Conservation (phyloP, 2,329 filamentous ascomycete genomes). For the Penicillium frequentans region DNA sequence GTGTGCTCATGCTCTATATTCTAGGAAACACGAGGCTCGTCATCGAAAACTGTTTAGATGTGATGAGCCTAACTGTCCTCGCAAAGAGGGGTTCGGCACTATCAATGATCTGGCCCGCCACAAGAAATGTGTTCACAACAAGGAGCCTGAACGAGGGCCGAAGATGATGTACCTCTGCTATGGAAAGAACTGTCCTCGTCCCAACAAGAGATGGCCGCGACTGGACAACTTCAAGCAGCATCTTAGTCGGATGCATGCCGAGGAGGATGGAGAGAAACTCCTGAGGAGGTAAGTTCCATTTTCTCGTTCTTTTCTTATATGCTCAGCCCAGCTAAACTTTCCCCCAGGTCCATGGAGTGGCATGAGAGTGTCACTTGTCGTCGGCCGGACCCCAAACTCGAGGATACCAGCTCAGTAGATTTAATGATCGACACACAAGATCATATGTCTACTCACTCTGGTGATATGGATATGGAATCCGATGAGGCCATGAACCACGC, state of each 20-base stretch:
- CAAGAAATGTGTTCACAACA: conserved; percentile 67
- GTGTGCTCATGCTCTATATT: conserved; percentile 3
- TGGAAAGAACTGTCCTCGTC: conserved; percentile 56
- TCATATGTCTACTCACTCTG: conserved; percentile 12
- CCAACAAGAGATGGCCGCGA: conserved; percentile 72
- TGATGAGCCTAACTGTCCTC: conserved; percentile 55
- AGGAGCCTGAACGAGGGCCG: conserved; percentile 45
- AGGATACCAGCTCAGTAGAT: conserved; percentile 17
- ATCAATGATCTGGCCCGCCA: conserved; percentile 81
- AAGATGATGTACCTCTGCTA: conserved; percentile 62
- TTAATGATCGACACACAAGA: conserved; percentile 14
- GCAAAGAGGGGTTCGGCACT: conserved; percentile 71
- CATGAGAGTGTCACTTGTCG: conserved; percentile 30
- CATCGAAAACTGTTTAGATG: conserved; percentile 71
- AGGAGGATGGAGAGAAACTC: conserved; percentile 46
- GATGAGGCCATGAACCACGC: neutral
- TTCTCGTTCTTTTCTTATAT: neutral
- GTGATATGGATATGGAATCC: conserved; percentile 9
- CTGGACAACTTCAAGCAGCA: conserved; percentile 86
- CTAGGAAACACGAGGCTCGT: conserved; percentile 71
- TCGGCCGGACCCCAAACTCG: conserved; percentile 14
- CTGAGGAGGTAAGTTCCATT: conserved; percentile 47
- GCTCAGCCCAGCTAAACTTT: neutral
- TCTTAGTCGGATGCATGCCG: conserved; percentile 65
- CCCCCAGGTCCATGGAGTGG: conserved; percentile 31